Evolutionary conservation across 164 flowering plant species (phyloP).

Genomic region (Macadamia integrifolia): DNA sequence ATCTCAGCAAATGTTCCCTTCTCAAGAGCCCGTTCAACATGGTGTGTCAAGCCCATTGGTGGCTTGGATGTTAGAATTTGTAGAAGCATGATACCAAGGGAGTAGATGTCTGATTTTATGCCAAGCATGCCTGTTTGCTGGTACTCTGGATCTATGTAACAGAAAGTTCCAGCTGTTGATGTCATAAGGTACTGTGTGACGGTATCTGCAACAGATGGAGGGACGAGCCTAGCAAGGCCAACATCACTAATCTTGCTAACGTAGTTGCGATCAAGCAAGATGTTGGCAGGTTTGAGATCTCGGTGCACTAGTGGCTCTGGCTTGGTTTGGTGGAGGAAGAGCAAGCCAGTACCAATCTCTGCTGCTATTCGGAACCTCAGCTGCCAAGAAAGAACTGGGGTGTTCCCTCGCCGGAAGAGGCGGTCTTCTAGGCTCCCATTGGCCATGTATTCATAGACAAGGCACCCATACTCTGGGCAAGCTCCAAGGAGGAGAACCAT

Average conservation of each 20-base stretch:
- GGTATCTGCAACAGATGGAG: conserved; percentile 43
- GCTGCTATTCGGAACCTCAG: conserved; percentile 56
- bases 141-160: conserved; percentile 77
- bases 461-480: conserved; percentile 71
- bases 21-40: conserved; percentile 48
- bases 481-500: conserved; percentile 84
- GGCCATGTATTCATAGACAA: conserved; percentile 70
- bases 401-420: conserved; percentile 46
- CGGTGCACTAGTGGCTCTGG: conserved; percentile 75
- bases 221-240: conserved; percentile 46
- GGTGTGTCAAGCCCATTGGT: conserved; percentile 72
- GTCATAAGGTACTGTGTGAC: conserved; percentile 73
- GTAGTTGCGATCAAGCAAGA: conserved; percentile 58
- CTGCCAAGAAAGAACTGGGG: conserved; percentile 57
- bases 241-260: conserved; percentile 47
- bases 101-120: conserved; percentile 59
- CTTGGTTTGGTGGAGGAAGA: conserved; percentile 71
- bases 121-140: conserved; percentile 86
- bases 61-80: conserved; percentile 59
- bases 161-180: conserved; percentile 74
- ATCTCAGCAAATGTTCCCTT: conserved; percentile 47
- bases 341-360: conserved; percentile 61
- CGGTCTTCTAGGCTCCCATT: conserved; percentile 74
- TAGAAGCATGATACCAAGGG: conserved; percentile 63
- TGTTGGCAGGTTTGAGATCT: conserved; percentile 66